Evolutionary conservation across 108 stramenopile species (phyloP).

Genomic region (Skeletonema marinoi): DNA sequence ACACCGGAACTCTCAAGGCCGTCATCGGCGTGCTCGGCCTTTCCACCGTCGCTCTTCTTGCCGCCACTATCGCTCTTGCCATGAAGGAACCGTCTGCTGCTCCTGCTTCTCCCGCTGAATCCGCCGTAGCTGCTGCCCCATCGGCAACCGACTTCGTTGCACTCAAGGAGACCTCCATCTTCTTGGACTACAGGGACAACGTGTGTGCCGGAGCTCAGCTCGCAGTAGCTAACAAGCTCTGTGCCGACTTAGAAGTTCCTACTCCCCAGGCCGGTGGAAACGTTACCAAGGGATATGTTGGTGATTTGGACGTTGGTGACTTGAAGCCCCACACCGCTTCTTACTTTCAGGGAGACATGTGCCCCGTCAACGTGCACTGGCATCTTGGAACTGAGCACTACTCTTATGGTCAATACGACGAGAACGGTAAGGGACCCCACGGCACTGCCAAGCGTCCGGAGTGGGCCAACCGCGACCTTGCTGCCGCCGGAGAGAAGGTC

Average conservation of each 20-base stretch:
- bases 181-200: conserved; percentile 18
- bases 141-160: background rate
- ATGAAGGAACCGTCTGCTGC: background rate
- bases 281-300: conserved; percentile 56
- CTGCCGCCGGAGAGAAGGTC: conserved; percentile 27
- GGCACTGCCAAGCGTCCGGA: conserved; percentile 26
- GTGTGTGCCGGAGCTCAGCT: conserved; percentile 18
- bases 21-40: conserved; percentile 12
- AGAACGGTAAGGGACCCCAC: conserved; percentile 49
- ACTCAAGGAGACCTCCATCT: background rate
- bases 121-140: background rate
- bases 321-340: conserved; percentile 52
- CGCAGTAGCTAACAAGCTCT: conserved; percentile 20
- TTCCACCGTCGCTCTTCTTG: conserved; percentile 17
- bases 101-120: background rate
- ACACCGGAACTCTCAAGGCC: conserved; percentile 4
- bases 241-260: conserved; percentile 25
- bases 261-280: conserved; percentile 49
- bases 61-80: conserved; percentile 20
- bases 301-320: conserved; percentile 19
- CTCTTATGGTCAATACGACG: conserved; percentile 64
- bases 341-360: conserved; percentile 34
- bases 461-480: conserved; percentile 19
- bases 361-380: conserved; percentile 77
- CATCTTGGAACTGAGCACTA: conserved; percentile 78